These are phyloP conservation scores for Paracorniculantispora psalliotae DNA, from an alignment of 2,329 filamentous ascomycete species.

Conservation along the genomic window DNA sequence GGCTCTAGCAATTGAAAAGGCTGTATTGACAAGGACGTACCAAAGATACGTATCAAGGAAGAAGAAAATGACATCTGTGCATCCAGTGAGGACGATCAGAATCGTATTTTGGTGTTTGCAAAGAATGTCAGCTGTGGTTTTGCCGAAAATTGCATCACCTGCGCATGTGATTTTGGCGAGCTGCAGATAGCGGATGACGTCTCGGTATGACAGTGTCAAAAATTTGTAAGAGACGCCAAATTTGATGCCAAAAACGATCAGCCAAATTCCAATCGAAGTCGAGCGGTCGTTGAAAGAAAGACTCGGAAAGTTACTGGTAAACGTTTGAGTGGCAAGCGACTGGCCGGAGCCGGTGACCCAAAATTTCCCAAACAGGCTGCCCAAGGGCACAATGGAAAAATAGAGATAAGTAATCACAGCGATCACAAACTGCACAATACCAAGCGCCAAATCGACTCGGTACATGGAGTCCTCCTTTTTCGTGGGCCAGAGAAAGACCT, in stretches of 20 bases:
- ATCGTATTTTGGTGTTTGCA: conserved; percentile 82
- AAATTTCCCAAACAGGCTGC: conserved; percentile 92
- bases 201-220: conserved; percentile 85
- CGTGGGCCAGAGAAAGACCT: conserved; percentile 65
- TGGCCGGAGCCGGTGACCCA: conserved; percentile 83
- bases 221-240: conserved; percentile 91
- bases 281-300: conserved; percentile 90
- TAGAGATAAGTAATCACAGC: conserved; percentile 84
- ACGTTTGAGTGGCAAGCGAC: conserved; percentile 96
- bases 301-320: conserved; percentile 88
- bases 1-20: conserved; percentile 89
- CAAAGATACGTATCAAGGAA: conserved; percentile 98
- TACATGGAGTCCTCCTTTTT: conserved; percentile 21
- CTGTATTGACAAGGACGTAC: conserved; percentile 92
- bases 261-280: conserved; percentile 95
- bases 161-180: conserved; percentile 77
- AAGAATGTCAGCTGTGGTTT: conserved; percentile 42
- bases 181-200: conserved; percentile 82
- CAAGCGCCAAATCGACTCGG: conserved; percentile 61
- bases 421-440: conserved; percentile 90
- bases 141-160: conserved; percentile 63
- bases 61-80: conserved; percentile 87
- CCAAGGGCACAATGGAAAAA: conserved; percentile 92
- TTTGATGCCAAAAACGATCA: conserved; percentile 84
- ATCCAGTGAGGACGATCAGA: conserved; percentile 67